Evolutionary conservation across 1,284 basidiomycete genomes (phyloP).

Genomic region (Ceratorhiza oryzae-sativae): DNA sequence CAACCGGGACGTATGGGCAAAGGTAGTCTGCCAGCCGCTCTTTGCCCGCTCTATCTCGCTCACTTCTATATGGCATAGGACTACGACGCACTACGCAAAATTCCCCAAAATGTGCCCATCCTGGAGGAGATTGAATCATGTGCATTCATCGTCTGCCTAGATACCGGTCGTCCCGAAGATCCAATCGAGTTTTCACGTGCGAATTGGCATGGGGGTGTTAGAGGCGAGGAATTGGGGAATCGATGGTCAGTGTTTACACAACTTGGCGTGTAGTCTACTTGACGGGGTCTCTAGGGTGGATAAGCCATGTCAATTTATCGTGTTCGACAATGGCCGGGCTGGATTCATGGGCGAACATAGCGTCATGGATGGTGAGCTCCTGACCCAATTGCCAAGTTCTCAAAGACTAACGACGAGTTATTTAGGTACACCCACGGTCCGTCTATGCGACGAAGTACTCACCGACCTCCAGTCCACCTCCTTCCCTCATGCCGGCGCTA

Average conservation of each 20-base stretch:
- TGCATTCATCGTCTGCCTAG: slow-evolving; percentile 82
- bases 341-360: slow-evolving; percentile 93
- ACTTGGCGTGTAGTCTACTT: not conserved
- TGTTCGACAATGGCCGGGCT: slow-evolving; percentile 78
- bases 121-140: slow-evolving; percentile 80
- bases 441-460: slow-evolving; percentile 76
- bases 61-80: slow-evolving; percentile 58
- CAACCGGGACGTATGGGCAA: slow-evolving; percentile 85
- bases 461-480: slow-evolving; percentile 61
- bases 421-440: slow-evolving; percentile 64
- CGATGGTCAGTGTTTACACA: slow-evolving; percentile 57
- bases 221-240: slow-evolving; percentile 58
- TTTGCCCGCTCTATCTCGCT: not conserved
- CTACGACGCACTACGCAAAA: slow-evolving; percentile 60
- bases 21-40: slow-evolving; percentile 57
- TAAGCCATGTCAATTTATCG: slow-evolving; percentile 83
- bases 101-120: slow-evolving; percentile 66
- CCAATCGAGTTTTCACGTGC: slow-evolving; percentile 67
- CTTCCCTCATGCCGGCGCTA: slow-evolving; percentile 61
- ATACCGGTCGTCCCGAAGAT: slow-evolving; percentile 63
- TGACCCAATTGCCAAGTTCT: not conserved
- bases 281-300: slow-evolving; percentile 59
- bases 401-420: not conserved
- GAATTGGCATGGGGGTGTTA: slow-evolving; percentile 75
- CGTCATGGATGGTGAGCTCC: slow-evolving; percentile 72